A percentile compares a stretch with the other conserved stretches of the same genome.
Conservation (phyloP, 2,329 filamentous ascomycete species). For the Penicillium sp. region DNA sequence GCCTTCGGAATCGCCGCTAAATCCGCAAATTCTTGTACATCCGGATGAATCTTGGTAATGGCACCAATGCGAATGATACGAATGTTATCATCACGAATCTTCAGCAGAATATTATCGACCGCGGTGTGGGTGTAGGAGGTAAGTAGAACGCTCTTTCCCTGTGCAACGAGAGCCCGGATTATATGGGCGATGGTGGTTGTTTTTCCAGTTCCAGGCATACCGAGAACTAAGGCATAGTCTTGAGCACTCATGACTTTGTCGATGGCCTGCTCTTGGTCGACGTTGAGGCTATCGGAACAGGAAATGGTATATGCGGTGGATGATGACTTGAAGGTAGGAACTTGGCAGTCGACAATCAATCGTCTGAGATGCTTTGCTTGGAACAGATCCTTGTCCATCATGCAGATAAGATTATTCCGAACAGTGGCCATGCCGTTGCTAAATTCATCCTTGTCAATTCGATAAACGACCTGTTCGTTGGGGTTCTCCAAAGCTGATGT, state of each 20-base stretch:
- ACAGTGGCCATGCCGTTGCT: slow-evolving; percentile 96
- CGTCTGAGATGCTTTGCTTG: slow-evolving; percentile 73
- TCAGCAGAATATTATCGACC: slow-evolving; percentile 96
- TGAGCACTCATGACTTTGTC: slow-evolving; percentile 94
- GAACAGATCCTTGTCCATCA: slow-evolving; percentile 80
- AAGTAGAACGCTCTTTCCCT: slow-evolving; percentile 89
- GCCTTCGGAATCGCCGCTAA: slow-evolving; percentile 74
- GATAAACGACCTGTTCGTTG: slow-evolving; percentile 66
- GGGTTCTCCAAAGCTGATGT: slow-evolving; percentile 41
- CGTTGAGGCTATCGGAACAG: slow-evolving; percentile 68
- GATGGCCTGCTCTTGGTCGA: slow-evolving; percentile 84
- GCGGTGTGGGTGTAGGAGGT: slow-evolving; percentile 97
- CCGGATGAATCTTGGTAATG: slow-evolving; percentile 81
- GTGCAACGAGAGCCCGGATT: slow-evolving; percentile 83
- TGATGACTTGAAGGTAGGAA: slow-evolving; percentile 72
- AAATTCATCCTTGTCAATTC: slow-evolving; percentile 97
- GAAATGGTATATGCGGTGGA: slow-evolving; percentile 67
- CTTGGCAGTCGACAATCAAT: slow-evolving; percentile 76
- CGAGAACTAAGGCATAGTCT: slow-evolving; percentile 95
- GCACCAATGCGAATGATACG: slow-evolving; percentile 85
- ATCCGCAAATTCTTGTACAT: slow-evolving; percentile 83
- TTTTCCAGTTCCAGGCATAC: slow-evolving; percentile 98
- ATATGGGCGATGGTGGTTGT: slow-evolving; percentile 98
- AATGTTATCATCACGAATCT: slow-evolving; percentile 78
- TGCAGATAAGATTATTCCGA: slow-evolving; percentile 87